phyloP scores from a whole-genome alignment of 1,284 basidiomycete species.

The Austroboletus rostrupii region DNA sequence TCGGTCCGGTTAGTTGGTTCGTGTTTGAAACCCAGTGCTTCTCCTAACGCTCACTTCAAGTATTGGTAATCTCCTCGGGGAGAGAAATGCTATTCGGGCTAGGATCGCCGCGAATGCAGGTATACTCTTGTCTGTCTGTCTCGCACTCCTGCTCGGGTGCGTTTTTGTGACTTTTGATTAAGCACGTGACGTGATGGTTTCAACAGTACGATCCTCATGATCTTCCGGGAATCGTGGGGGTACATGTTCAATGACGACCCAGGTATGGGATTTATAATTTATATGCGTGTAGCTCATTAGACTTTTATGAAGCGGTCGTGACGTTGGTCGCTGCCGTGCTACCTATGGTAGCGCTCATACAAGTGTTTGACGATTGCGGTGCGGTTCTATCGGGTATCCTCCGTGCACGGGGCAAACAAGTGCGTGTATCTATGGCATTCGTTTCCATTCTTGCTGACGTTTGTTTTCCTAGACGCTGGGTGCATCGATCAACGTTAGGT shows the following conservation, averaged over 20 bases:
- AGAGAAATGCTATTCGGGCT: slow-evolving; percentile 65
- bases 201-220: slow-evolving; percentile 61
- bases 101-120: slow-evolving; percentile 59
- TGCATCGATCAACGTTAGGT: slow-evolving; percentile 63
- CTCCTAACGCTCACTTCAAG: slow-evolving; percentile 31
- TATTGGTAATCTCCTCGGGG: slow-evolving; percentile 81
- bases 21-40: neutral
- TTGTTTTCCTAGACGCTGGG: slow-evolving; percentile 46
- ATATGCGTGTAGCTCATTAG: neutral
- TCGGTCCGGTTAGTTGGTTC: slow-evolving; percentile 64
- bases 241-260: slow-evolving; percentile 84
- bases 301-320: slow-evolving; percentile 47
- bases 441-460: neutral
- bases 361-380: slow-evolving; percentile 71
- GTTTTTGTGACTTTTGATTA: neutral
- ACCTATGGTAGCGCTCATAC: slow-evolving; percentile 77
- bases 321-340: slow-evolving; percentile 66
- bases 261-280: slow-evolving; percentile 35
- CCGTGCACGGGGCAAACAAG: slow-evolving; percentile 73
- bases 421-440: slow-evolving; percentile 14
- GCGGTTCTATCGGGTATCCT: slow-evolving; percentile 75
- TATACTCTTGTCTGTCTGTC: slow-evolving; percentile 55
- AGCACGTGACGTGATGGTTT: slow-evolving; percentile 2
- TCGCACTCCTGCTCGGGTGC: slow-evolving; percentile 63
- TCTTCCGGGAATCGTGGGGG: slow-evolving; percentile 73